Percentiles rank a stretch among this genome's conserved stretches.
phyloP scores from a whole-genome alignment of 176 grass and related monocot genomes.

The Aegilops speltoides region DNA sequence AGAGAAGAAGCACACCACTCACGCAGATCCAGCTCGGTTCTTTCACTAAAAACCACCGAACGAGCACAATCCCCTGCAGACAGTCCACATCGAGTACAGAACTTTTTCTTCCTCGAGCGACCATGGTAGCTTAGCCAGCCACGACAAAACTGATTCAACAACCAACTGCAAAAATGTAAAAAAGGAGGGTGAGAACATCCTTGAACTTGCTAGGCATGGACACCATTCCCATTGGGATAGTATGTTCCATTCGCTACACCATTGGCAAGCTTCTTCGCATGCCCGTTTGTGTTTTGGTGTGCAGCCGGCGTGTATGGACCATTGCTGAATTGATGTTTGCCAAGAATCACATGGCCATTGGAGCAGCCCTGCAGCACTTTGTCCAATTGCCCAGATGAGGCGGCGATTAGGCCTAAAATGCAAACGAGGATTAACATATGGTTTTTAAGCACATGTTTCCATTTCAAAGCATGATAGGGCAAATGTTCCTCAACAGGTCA shows the following conservation, averaged over 20 bases:
- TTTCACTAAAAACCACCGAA: conserved; percentile 61
- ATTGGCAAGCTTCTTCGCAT: conserved; percentile 51
- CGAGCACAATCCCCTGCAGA: conserved; percentile 43
- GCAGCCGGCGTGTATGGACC: conserved; percentile 27
- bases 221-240: conserved; percentile 73
- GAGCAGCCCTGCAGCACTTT: conserved; percentile 33
- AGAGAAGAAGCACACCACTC: conserved; percentile 36
- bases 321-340: conserved; percentile 38
- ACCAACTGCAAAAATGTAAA: conserved; percentile 33
- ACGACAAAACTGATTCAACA: conserved; percentile 50
- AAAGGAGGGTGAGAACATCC: conserved; percentile 21
- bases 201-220: conserved; percentile 52
- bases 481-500: not conserved
- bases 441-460: not conserved
- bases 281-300: conserved; percentile 56
- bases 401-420: conserved; percentile 72
- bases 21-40: conserved; percentile 48
- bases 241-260: conserved; percentile 58
- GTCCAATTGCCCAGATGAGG: conserved; percentile 72
- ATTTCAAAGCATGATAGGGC: not conserved
- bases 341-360: not conserved
- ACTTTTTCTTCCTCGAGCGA: conserved; percentile 69
- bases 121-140: conserved; percentile 33
- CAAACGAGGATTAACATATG: conserved; percentile 16
- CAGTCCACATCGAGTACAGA: conserved; percentile 38